A percentile compares a stretch with the other conserved stretches of the same genome.
These are phyloP conservation scores for Lactarius sanguifluus DNA, from an alignment of 768 basidiomycete genomes.

Conservation along the genomic window DNA sequence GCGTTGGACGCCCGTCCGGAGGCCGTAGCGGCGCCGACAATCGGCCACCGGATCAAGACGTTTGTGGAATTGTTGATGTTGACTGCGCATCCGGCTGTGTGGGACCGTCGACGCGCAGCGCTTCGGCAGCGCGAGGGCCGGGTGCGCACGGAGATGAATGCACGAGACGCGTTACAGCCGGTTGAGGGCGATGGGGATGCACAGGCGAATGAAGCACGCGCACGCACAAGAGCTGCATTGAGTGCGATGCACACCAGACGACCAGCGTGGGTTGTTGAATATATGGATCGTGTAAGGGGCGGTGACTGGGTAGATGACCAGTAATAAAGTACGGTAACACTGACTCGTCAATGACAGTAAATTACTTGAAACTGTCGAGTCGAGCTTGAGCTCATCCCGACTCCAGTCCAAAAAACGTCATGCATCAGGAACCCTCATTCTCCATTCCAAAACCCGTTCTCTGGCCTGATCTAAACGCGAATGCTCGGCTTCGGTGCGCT, in stretches of 20 bases:
- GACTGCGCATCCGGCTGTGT: constrained; percentile 29
- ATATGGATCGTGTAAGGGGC: constrained; percentile 24
- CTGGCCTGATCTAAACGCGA: neutral
- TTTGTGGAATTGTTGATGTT: constrained; percentile 24
- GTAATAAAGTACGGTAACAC: neutral
- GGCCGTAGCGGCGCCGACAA: constrained; percentile 9
- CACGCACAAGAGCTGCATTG: constrained; percentile 2
- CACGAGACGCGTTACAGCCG: neutral
- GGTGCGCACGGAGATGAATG: constrained; percentile 24
- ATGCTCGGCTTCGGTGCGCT: neutral
- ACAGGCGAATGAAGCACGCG: constrained; percentile 6
- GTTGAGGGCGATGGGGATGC: constrained; percentile 13
- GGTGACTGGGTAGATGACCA: constrained; percentile 28
- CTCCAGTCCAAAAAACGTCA: neutral
- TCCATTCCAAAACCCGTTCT: neutral
- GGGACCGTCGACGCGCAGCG: constrained; percentile 29
- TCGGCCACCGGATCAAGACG: constrained; percentile 24
- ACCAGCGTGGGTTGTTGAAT: constrained; percentile 23
- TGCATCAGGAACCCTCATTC: neutral
- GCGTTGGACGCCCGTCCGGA: constrained; percentile 18
- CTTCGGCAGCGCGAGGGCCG: constrained; percentile 29
- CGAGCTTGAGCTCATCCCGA: neutral
- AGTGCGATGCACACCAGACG: constrained; percentile 8
- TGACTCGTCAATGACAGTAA: neutral
- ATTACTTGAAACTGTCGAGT: neutral